Base-by-base conservation (phyloP, 1,139 yeast species). In the Hansenula sp. region DNA sequence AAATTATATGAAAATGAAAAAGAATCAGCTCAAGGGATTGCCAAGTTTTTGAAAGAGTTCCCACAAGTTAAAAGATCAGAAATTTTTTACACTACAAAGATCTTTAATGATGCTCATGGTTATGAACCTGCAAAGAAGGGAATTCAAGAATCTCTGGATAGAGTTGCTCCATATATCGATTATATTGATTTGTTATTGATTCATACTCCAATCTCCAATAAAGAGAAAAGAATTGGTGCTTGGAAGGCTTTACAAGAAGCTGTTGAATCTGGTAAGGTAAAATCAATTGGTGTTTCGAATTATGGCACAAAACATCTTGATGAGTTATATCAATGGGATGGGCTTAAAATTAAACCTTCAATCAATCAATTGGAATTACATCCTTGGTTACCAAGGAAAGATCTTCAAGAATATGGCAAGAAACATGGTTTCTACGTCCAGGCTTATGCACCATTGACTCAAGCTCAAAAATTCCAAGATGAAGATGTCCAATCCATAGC, bases 51-150 rank as follows among this genome's bases (percentile, higher is more conserved):
- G 19, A 59, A 65, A 36, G 74, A 70, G 21, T 61, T 66, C 53
- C 73, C 74, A 2, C 43, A 76, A 35, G 54, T 81, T 43, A 77
- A 52, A 59, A 44, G 58, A 54, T 74, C 72, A 51, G 60, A 66
- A 51, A 52, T 64, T 63, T 58, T 60, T 47, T 58, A 61, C 48
- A 66, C 72, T 8, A 66, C 72, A 12, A 68, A 68, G 55, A 61
- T 77, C 31, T 58, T 61, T 55, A 65, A 67, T 44, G 48, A 48
- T 4, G 63, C 66, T 29, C 76, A 71, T 41, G 69, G 71, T 1
- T 83, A 83, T 59, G 73, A 74, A 21, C 65, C 66, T 32, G 77
- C 88, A 13, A 75, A 73, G 51, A 52, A 53, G 24, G 84, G 83
- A 2, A 75, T 83, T 43, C 60, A 66, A 40, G 65, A 65, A 37